Evolutionary conservation across 176 grass and related monocot species (phyloP).

Genomic region (Cocos nucifera): DNA sequence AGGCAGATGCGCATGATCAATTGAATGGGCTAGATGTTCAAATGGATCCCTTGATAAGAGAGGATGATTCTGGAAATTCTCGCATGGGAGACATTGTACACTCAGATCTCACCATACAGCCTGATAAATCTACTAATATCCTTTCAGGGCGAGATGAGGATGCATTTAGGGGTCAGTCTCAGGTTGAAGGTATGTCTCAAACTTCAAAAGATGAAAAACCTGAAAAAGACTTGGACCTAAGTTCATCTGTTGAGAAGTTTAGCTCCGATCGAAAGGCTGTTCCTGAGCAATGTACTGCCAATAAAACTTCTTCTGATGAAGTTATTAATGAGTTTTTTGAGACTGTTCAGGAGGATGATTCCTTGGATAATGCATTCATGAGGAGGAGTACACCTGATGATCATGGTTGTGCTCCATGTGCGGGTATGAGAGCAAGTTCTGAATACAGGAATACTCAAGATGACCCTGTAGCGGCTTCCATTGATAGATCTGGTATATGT

Average conservation of each 20-base stretch:
- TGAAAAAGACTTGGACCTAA: constrained; percentile 19
- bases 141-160: constrained; percentile 14
- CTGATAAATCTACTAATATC: constrained; percentile 12
- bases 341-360: constrained; percentile 23
- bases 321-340: constrained; percentile 36
- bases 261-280: constrained; percentile 17
- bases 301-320: constrained; percentile 34
- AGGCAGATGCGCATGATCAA: constrained; percentile 24
- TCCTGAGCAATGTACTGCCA: constrained; percentile 24
- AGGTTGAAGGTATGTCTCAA: constrained; percentile 19
- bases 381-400: background rate
- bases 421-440: background rate
- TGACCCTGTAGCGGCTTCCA: constrained; percentile 12
- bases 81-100: constrained; percentile 4
- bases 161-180: constrained; percentile 15
- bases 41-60: constrained; percentile 24
- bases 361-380: constrained; percentile 32
- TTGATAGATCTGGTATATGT: constrained; percentile 2
- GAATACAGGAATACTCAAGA: constrained; percentile 1
- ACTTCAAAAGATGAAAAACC: constrained; percentile 24
- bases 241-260: constrained; percentile 18
- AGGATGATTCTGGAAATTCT: constrained; percentile 26
- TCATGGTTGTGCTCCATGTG: background rate
- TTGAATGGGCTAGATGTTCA: constrained; percentile 32
- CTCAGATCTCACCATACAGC: constrained; percentile 18